Base-by-base conservation (phyloP, 2,329 filamentous ascomycete species). In the Didymellaceae sp. region DNA sequence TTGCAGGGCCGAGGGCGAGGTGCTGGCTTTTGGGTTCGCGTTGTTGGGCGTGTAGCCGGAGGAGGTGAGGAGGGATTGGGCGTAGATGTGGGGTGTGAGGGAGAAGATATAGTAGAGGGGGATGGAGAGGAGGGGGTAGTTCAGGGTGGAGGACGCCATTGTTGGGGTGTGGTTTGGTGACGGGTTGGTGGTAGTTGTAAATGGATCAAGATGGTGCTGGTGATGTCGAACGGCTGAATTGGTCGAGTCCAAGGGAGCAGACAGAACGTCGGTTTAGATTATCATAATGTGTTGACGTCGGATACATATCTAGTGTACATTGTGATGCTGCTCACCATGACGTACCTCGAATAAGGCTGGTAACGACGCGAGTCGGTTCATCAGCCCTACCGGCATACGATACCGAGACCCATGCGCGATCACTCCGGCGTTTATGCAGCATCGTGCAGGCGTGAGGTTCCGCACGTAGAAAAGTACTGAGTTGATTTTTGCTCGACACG, bases 31-130 rank as follows among this genome's bases (percentile, higher is more conserved):
- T 17, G 63, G 62, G 25, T 65, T 66, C 13, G 63, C 55, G 31
- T 65, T 66, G 57, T 66, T 63, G 31, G 58, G 13, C 22, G 63
- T 54, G 56, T 64, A 65, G 17, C 63, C 63, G 7, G 41, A 25
- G 1, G 52, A 33, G 3, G 35, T 13, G 20, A 66, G 62, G 9
- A 64, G 32, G 18, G 16, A 33, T 20, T 35, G 22, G 2, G 63
- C 57, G 28, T 66, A 66, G 9, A 51, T 31, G 42, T 66, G 63
- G 2, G 63, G 63, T 2, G 56, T 7, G 16, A 63, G 22, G 18
- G 57, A 60, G 52, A 66, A 65, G 50, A 62, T 17, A 11, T 66
- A 65, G 59, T 64, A 66, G 16, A 61, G 62, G 11, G 63, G 63
- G 30, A 66, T 66, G 24, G 61, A 56, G 37, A 66, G 59, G 35